Percentiles rank a stretch among this genome's conserved stretches.
These are phyloP conservation scores for Rehmannia glutinosa DNA, from an alignment of 257 asterid genomes.

Conservation along the genomic window DNA sequence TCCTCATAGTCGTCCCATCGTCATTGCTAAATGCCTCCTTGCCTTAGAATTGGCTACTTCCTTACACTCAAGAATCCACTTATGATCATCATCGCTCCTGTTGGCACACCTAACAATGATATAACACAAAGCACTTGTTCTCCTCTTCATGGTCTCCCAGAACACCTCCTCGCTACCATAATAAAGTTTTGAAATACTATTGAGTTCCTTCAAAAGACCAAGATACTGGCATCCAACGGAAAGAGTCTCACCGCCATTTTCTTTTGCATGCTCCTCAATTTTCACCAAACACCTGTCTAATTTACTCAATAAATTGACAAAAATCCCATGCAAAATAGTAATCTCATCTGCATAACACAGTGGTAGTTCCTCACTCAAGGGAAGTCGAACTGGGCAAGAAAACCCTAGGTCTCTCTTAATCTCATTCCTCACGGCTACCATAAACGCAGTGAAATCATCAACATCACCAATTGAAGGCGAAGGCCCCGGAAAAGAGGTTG, in stretches of 20 bases:
- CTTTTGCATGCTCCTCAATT: constrained; percentile 44
- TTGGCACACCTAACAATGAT: constrained; percentile 63
- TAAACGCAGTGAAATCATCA: constrained; percentile 49
- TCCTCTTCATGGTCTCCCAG: constrained; percentile 52
- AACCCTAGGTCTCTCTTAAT: constrained; percentile 18
- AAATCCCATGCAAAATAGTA: constrained; percentile 30
- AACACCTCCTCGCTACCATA: constrained; percentile 47
- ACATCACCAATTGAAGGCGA: constrained; percentile 40
- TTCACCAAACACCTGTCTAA: constrained; percentile 47
- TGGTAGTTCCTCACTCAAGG: constrained; percentile 30
- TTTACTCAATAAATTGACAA: constrained; percentile 43
- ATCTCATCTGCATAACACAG: constrained; percentile 35
- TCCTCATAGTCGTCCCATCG: constrained; percentile 80
- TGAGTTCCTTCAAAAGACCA: constrained; percentile 57
- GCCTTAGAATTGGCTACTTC: constrained; percentile 72
- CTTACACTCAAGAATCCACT: constrained; percentile 70
- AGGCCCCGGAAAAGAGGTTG: constrained; percentile 25
- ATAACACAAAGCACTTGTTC: constrained; percentile 53
- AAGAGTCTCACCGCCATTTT: constrained; percentile 28
- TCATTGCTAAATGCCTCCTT: constrained; percentile 68
- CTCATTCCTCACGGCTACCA: constrained; percentile 34
- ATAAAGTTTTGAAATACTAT: constrained; percentile 51
- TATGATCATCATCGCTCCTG: constrained; percentile 62
- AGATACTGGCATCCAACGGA: constrained; percentile 55
- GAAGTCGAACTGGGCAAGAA: constrained; percentile 28